Evolutionary conservation across 768 basidiomycete genomes (phyloP), one percentile per base, ranked within the genome.

Genomic region (Trametes sanguinea): DNA sequence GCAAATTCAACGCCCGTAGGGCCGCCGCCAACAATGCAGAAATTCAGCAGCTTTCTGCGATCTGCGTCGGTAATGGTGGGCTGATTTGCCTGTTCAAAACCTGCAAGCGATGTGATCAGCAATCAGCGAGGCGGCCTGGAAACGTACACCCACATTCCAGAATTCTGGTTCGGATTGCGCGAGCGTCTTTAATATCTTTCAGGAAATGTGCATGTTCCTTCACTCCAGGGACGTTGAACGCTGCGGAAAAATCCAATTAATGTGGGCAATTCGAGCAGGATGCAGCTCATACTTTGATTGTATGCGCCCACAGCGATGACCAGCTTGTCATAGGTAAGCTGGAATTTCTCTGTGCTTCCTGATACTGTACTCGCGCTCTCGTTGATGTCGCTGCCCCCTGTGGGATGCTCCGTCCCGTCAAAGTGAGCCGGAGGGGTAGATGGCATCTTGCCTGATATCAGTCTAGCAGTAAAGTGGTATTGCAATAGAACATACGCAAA

Each of bases 251-350:
- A 40, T 1, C 22, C 22, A 22, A 22, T 22, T 22, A 22, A 22
- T 22, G 22, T 1, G 22, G 22, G 22, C n/a, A n/a, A n/a, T n/a
- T n/a, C n/a, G n/a, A 44, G 17, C 8, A 6, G 44, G 58, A 64
- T 22, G 6, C 35, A 22, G 22, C 22, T 22, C 14, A 35, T 2
- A 91, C 92, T 94, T 71, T 94, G 91, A 2, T 83, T 85, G 74
- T 94, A 94, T 48, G 90, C 89, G 2, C 94, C 94, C 1, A 92
- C 92, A 6, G 90, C 86, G 51, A 95, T 85, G 57, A 95, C 84
- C 11, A 95, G 80, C 71, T 90, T 92, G 74, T 95, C 92, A 69
- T 90, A 94, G 17, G 75, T 73, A 46, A 94, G 51, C 8, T 80
- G 77, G 71, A 90, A 93, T 7, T 79, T 74, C 32, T 76, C 52